Evolutionary conservation across 164 flowering plant genomes (phyloP).

Genomic region (Nymphaea thermarum): DNA sequence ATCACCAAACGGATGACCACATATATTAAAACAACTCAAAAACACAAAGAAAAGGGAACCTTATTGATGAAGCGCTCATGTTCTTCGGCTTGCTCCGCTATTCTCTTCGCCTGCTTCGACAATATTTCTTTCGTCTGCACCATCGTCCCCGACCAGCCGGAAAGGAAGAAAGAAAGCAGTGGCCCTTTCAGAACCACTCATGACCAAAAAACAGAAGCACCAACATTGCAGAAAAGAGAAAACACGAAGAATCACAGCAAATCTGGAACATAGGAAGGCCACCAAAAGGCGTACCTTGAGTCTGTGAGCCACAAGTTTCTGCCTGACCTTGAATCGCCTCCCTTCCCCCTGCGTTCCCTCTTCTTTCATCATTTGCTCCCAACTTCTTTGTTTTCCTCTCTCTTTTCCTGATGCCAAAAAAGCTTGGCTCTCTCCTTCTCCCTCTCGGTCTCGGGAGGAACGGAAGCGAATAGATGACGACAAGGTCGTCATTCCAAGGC

Average conservation of each 20-base stretch:
- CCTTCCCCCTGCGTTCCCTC: neutral
- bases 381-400: neutral
- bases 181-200: neutral
- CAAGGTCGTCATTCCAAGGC: no score
- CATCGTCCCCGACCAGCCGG: neutral
- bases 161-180: neutral
- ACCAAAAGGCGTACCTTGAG: neutral
- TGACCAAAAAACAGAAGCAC: neutral
- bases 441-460: neutral
- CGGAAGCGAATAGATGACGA: no score
- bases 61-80: constrained; percentile 83
- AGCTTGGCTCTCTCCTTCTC: neutral
- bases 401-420: neutral
- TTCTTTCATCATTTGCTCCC: neutral
- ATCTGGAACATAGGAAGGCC: neutral
- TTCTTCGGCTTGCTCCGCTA: constrained; percentile 91
- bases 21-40: neutral
- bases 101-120: constrained; percentile 82
- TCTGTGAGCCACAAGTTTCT: neutral
- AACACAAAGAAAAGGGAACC: constrained; percentile 21
- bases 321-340: neutral
- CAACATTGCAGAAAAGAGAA: neutral
- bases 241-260: neutral
- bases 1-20: neutral
- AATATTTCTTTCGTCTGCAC: constrained; percentile 64